Conservation (phyloP, 768 basidiomycete species). For the Sistotremastrum suecicum region DNA sequence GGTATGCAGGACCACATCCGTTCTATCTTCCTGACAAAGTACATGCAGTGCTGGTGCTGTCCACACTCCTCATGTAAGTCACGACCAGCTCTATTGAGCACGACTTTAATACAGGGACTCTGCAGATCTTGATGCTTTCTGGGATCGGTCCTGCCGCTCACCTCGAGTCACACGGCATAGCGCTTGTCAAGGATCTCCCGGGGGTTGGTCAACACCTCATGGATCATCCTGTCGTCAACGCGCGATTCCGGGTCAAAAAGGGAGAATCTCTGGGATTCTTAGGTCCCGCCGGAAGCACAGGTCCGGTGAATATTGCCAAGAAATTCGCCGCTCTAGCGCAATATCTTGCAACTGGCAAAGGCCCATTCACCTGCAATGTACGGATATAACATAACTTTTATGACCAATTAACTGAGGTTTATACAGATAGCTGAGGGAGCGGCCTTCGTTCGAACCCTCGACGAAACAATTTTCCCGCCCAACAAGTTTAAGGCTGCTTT, state of each 20-base stretch:
- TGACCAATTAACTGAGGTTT: neutral
- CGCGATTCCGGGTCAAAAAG: constrained; percentile 38
- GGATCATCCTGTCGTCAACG: constrained; percentile 48
- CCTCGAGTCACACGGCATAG: constrained; percentile 37
- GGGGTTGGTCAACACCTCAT: constrained; percentile 62
- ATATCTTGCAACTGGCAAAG: constrained; percentile 32
- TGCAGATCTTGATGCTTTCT: constrained; percentile 52
- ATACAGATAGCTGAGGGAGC: constrained; percentile 29
- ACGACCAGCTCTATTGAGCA: neutral
- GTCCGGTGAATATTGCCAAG: constrained; percentile 14
- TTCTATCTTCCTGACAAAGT: neutral
- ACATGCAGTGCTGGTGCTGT: constrained; percentile 40
- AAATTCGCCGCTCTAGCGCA: constrained; percentile 21
- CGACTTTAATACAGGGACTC: neutral
- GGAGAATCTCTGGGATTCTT: constrained; percentile 19
- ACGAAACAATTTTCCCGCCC: constrained; percentile 30
- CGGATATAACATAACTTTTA: constrained; percentile 2
- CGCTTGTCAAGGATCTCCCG: constrained; percentile 46
- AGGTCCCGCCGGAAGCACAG: constrained; percentile 19
- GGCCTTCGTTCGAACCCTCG: constrained; percentile 37
- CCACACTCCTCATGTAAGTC: constrained; percentile 41
- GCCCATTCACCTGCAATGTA: constrained; percentile 43
- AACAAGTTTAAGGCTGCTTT: constrained; percentile 1
- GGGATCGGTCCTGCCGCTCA: constrained; percentile 60
- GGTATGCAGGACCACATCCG: neutral